A percentile compares a stretch with the other conserved stretches of the same genome.
phyloP scores from a whole-genome alignment of 352 stramenopile species.

The Blastocystis sp. region DNA sequence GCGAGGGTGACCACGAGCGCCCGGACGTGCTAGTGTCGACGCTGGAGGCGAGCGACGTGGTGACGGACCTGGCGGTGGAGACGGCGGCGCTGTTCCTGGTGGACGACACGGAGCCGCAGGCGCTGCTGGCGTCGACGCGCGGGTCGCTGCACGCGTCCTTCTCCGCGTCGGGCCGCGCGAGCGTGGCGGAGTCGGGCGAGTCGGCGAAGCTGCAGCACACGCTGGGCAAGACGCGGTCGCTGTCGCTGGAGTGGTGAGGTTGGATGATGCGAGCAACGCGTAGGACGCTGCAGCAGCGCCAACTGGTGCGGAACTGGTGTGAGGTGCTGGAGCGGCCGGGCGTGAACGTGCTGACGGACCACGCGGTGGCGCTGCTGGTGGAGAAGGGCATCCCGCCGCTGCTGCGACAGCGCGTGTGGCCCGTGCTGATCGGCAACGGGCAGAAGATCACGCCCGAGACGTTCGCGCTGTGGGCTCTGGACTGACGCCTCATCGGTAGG shows the following conservation, averaged over 20 bases:
- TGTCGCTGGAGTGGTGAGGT: constrained; percentile 20
- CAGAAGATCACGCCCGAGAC: constrained; percentile 56
- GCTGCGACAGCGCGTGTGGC: constrained; percentile 28
- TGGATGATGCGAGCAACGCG: not conserved
- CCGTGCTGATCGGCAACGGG: constrained; percentile 51
- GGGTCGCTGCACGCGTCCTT: not conserved
- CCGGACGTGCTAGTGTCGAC: not conserved
- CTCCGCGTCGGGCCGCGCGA: not conserved
- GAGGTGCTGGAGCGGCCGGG: constrained; percentile 7
- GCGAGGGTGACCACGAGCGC: not conserved
- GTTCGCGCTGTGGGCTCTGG: constrained; percentile 13
- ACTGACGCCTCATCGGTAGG: not conserved
- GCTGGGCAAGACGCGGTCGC: not conserved
- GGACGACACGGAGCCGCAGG: not conserved
- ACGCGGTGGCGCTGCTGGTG: constrained; percentile 13
- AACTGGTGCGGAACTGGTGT: not conserved
- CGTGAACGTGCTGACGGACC: not conserved
- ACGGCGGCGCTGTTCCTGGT: not conserved
- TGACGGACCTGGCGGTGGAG: constrained; percentile 2
- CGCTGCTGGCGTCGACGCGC: not conserved
- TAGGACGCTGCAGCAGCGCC: constrained; percentile 25
- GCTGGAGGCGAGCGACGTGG: not conserved
- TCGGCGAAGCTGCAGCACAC: not conserved
- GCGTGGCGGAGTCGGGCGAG: not conserved
- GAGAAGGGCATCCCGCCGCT: constrained; percentile 58